Base-by-base conservation (phyloP, 768 basidiomycete genomes). In the button mushroom (Agaricus bisporus) region DNA sequence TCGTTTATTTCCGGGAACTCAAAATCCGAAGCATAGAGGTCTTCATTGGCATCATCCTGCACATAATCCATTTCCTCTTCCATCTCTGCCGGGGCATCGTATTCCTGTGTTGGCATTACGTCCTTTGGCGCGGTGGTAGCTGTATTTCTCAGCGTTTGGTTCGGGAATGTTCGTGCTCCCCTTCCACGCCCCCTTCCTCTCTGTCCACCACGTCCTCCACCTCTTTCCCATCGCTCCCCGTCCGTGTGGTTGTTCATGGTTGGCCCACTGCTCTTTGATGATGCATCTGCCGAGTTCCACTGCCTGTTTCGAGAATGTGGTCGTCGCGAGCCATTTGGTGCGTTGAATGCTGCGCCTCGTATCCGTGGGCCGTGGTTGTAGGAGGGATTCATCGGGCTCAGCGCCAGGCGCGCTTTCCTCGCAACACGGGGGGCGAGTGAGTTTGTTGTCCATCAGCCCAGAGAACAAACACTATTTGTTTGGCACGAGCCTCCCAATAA, bases 211-310 rank as follows among this genome's bases (percentile, higher is more conserved):
- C 77, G 72, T 63, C 73, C 71, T 5, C 79, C 79, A 4, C 83
- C 83, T 43, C 84, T 74, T 48, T 87, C 85, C 81, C 85, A 80
- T 42, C 79, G 71, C 49, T 82, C 82, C 22, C 63, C 61, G 58
- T 85, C 82, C 15, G 62, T 62, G 56, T 70, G 64, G 45, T 68
- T 66, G 6, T 73, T 67, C 3, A 70, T 70, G 42, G 61, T 70
- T 49, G 63, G 58, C 22, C 68, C 61, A 44, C 63, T 32, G 32
- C 32, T 69, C 55, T 70, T 65, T 29, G 70, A 68, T 50, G 64
- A 63, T 45, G 65, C 66, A 43, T 75, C 75, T 1, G 69, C 68
- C 6, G 82, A 74, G 9, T 78, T 70, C 85, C 85, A 86, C 54
- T 82, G 80, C 57, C 75, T 83, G 70, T 86, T 86, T 49, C 76